A percentile compares a stretch with the other conserved stretches of the same genome.
Evolutionary conservation across 169 alveolate species (phyloP).

Genomic region (Cystoisospora suis): DNA sequence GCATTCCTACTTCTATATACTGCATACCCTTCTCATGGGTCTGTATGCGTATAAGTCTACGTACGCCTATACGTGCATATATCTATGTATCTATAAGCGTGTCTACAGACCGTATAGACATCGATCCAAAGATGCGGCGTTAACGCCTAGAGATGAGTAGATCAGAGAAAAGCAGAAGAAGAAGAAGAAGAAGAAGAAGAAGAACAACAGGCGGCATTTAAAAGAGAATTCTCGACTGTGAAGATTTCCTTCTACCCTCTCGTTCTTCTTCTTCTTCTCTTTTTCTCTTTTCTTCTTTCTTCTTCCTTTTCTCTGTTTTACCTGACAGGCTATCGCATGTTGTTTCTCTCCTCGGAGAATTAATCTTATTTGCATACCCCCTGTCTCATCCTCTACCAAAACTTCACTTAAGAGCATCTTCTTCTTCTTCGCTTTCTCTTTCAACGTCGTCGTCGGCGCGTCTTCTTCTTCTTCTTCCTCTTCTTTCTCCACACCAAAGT

Average conservation of each 20-base stretch:
- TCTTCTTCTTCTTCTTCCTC: too few species aligned
- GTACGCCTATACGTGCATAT: not conserved
- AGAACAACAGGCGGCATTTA: not conserved
- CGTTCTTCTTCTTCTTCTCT: not conserved
- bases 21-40: too few species aligned
- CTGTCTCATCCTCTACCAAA: conserved; percentile 2
- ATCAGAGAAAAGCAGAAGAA: not conserved
- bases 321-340: too few species aligned
- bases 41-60: too few species aligned
- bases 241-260: not conserved
- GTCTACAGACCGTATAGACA: too few species aligned
- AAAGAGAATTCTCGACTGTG: not conserved
- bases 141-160: not conserved
- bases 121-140: not conserved
- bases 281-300: too few species aligned
- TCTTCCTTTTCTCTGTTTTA: too few species aligned
- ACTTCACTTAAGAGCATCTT: too few species aligned
- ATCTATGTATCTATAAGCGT: too few species aligned
- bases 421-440: too few species aligned
- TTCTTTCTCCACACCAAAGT: too few species aligned
- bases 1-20: not conserved
- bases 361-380: not conserved
- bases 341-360: not conserved
- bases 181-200: not conserved
- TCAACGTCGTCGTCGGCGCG: too few species aligned